Base-by-base conservation (phyloP, 2,329 filamentous ascomycete species). In the Colletotrichum acutatum region DNA sequence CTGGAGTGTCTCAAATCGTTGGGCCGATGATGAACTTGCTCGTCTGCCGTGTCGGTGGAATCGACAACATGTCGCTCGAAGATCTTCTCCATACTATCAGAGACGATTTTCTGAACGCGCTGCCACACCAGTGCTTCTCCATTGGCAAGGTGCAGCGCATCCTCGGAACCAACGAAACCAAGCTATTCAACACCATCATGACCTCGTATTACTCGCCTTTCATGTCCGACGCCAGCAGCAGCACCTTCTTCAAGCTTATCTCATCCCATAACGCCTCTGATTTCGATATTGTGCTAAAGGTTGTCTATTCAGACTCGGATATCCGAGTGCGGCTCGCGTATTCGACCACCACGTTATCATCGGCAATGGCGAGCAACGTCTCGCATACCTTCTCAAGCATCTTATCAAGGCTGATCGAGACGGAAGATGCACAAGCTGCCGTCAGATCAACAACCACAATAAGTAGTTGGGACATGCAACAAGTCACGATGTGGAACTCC, bases 101-200 rank as follows among this genome's bases (percentile, higher is more conserved):
- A 24, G 42, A 56, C 5, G 69, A 70, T 5, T 74, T 74, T n/a
- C 34, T 75, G 7, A 59, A 60, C 26, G 65, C 68, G 1, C n/a
- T 75, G 1, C 65, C 64, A 2, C 67, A 71, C 14, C 72, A 75
- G 34, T 67, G 61, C 59, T 72, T 60, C 19, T 72, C 74, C 8
- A 61, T 75, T 19, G 59, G 62, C 26, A 72, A 69, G 11, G 66
- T 74, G 12, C 74, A 74, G 28, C 56, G 69, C 1, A 65, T 72
- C 3, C 37, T 70, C 7, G 68, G 62, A 0, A 54, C 53, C 8
- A 66, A 64, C 6, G 60, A 68, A 2, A 60, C 34, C 11, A 68
- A 59, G 30, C 63, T 75, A 0, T 75, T 75, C 72, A 75, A 75
- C 66, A 75, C 68, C 16, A 73, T 74, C 12, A 56, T 75, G 22